Evolutionary conservation across 345 rosid species (phyloP).

Genomic region (Erodium maritimum): DNA sequence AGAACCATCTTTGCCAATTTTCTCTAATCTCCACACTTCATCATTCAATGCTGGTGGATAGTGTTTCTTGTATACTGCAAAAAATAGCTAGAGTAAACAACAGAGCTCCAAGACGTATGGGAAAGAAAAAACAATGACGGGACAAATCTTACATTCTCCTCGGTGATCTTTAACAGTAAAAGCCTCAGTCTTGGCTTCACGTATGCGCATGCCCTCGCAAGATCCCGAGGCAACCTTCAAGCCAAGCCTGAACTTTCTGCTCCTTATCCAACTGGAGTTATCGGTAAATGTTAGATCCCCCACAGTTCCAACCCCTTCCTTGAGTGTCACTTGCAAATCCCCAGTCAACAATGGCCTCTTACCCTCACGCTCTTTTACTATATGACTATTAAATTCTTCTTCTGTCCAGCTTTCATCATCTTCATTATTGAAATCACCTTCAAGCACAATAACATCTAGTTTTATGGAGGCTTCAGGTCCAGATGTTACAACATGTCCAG

Average conservation of each 20-base stretch:
- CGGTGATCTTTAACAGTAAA: conserved; percentile 94
- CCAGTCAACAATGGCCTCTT: conserved; percentile 89
- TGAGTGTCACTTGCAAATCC: conserved; percentile 74
- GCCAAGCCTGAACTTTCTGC: conserved; percentile 94
- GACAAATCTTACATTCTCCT: conserved; percentile 62
- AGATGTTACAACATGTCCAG: conserved; percentile 57
- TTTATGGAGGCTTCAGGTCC: conserved; percentile 76
- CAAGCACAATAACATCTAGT: conserved; percentile 85
- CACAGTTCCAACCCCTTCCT: conserved; percentile 94
- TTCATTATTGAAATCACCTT: conserved; percentile 88
- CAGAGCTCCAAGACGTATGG: not conserved
- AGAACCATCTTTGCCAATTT: conserved; percentile 97
- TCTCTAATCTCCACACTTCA: conserved; percentile 97
- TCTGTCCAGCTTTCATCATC: conserved; percentile 88
- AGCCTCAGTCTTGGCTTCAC: conserved; percentile 98
- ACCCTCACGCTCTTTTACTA: conserved; percentile 90
- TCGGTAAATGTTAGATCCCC: conserved; percentile 88
- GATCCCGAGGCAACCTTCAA: conserved; percentile 62
- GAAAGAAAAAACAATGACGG: not conserved
- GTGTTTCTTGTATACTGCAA: conserved; percentile 94
- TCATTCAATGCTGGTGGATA: conserved; percentile 83
- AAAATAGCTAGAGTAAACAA: conserved; percentile 5
- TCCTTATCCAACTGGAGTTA: conserved; percentile 98
- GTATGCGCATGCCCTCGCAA: conserved; percentile 67
- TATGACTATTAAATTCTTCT: conserved; percentile 89